phyloP scores from a whole-genome alignment of 768 basidiomycete genomes.

The Auricularia sp. region DNA sequence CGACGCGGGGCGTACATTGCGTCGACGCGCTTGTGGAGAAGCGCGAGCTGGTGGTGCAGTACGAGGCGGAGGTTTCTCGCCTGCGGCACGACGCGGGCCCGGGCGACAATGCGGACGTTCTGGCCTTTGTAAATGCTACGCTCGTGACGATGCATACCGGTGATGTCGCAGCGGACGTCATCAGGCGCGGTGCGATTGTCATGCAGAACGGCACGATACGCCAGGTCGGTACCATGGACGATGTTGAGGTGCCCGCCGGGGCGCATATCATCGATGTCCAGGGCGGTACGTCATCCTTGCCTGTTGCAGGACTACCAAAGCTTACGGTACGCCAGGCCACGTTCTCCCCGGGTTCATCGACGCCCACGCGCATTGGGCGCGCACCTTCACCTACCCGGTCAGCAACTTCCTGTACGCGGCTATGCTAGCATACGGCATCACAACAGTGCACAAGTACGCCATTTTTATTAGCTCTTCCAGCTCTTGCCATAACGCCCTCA shows the following conservation, averaged over 20 bases:
- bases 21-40: conserved; percentile 44
- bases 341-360: conserved; percentile 67
- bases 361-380: conserved; percentile 66
- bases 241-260: conserved; percentile 26
- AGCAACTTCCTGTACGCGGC: conserved; percentile 66
- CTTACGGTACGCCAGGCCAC: conserved; percentile 31
- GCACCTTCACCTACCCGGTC: conserved; percentile 45
- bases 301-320: neutral
- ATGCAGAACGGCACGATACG: conserved; percentile 50
- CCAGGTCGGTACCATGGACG: conserved; percentile 27
- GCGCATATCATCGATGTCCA: conserved; percentile 45
- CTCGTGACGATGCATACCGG: conserved; percentile 60
- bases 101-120: conserved; percentile 29
- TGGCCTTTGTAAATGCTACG: conserved; percentile 59
- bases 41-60: conserved; percentile 48
- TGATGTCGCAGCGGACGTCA: conserved; percentile 35
- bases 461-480: conserved; percentile 1
- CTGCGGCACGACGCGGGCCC: conserved; percentile 40
- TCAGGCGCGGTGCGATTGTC: conserved; percentile 42
- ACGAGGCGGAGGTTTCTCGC: conserved; percentile 50
- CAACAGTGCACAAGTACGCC: conserved; percentile 62
- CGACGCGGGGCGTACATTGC: conserved; percentile 54
- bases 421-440: conserved; percentile 68
- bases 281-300: conserved; percentile 37
- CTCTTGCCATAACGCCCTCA: neutral